Evolutionary conservation across 805 yeast species (phyloP), one percentile per base, ranked within the genome.

Genomic region (Lipomyces chichibuensis): DNA sequence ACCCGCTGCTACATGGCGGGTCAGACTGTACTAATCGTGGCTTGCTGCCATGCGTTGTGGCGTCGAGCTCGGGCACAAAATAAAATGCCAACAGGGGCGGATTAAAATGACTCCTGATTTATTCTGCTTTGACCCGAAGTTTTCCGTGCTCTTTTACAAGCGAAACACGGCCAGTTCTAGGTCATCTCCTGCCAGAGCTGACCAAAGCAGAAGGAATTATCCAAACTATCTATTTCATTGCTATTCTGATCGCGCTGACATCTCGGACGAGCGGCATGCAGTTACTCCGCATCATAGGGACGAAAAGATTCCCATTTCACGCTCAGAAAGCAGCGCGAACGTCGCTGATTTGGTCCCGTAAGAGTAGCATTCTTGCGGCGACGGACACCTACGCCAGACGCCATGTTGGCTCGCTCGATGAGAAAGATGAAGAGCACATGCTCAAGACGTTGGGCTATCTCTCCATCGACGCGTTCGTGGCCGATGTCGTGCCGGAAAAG

Each of bases 341-440:
- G 5, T 43, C 49, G 49, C 20, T 43, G 49, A 43, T 43, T n/a
- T 43, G 49, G 49, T 43, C 53, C 9, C 25, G 51, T n/a, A 43
- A 43, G 23, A 43, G 49, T 39, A 66, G 69, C 59, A 59, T 66
- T 43, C 64, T 76, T 25, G 72, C 67, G 52, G 84, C 85, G 2
- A 81, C 91, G 65, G 99, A 95, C 76, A 88, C 95, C 1, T 95
- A 94, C 78, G 85, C 90, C 60, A 86, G 96, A 75, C 90, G 98
- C 74, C 99, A 95, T 78, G 81, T 94, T 66, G 99, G 99, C 13
- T 73, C 81, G 7, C 92, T 96, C 29, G 82, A 84, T 14, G 87
- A 90, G 0, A 74, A 71, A 0, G 87, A 91, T 70, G 90, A 89
- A 23, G 75, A 78, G 20, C 77, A 79, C 39, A 92, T 94, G 97